phyloP scores from a whole-genome alignment of 2,329 filamentous ascomycete genomes.

The Epichloe festucae region DNA sequence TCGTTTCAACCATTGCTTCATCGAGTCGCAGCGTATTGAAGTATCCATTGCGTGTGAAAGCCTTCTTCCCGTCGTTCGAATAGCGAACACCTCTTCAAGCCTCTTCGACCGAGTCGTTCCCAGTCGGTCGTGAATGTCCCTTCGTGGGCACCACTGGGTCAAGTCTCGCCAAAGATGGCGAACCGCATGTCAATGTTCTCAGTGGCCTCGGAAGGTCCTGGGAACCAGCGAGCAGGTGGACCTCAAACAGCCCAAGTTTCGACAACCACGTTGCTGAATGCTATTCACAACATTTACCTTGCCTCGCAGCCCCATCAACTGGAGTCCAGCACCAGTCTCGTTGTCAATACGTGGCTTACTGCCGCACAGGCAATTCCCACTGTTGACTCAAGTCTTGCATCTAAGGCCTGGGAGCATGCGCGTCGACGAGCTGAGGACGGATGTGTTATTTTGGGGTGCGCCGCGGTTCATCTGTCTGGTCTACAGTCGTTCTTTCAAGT shows the following conservation, averaged over 20 bases:
- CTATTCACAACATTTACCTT: slow-evolving; percentile 79
- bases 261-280: slow-evolving; percentile 84
- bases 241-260: slow-evolving; percentile 71
- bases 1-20: background rate
- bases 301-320: slow-evolving; percentile 71
- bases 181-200: slow-evolving; percentile 59
- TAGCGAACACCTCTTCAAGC: background rate
- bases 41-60: background rate
- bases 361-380: slow-evolving; percentile 59
- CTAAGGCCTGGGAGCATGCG: slow-evolving; percentile 91
- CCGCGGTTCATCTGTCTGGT: slow-evolving; percentile 4
- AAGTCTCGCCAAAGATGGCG: slow-evolving; percentile 32
- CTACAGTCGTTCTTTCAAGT: background rate
- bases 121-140: slow-evolving; percentile 26
- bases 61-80: background rate
- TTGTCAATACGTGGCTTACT: slow-evolving; percentile 92
- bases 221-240: slow-evolving; percentile 42
- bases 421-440: slow-evolving; percentile 88
- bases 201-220: slow-evolving; percentile 49
- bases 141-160: slow-evolving; percentile 19
- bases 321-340: slow-evolving; percentile 80
- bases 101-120: background rate
- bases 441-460: slow-evolving; percentile 78
- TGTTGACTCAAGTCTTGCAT: slow-evolving; percentile 65
- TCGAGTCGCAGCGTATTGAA: background rate